Base-by-base conservation (phyloP, 371 early-diverging fungal species). In the Capniomyces stellatus region DNA sequence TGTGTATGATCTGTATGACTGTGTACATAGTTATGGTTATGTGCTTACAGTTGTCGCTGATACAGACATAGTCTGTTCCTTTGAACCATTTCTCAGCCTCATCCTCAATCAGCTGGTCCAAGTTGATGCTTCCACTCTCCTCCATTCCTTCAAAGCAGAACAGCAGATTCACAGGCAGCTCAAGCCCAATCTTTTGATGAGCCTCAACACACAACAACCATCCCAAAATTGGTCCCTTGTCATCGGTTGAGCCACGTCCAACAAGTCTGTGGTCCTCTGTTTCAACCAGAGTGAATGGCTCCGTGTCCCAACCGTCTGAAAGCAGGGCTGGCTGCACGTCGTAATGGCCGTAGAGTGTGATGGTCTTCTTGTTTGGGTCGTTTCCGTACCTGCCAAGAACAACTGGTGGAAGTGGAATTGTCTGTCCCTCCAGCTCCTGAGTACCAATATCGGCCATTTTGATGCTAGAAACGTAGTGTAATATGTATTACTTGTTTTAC, bases 81-180 rank as follows among this genome's bases (percentile, higher is more conserved):
- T 73, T 75, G 72, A 92, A 92, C 73, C 83, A 89, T 54, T 73
- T 73, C 58, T 79, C 72, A 31, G 92, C 92, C 66, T 94, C 92
- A 15, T 64, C 63, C 47, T 71, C 49, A 58, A 96, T 89, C 43
- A 92, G 69, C n/a, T 75, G 81, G 59, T 96, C 95, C 58, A 96
- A 74, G 18, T 94, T 94, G 72, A 90, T 92, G 43, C 84, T 83
- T 55, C 92, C 92, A 56, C 73, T 74, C 60, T 79, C 80, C 61
- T 82, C 85, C 89, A 85, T 89, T 66, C 94, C 97, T 74, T 96
- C 97, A 62, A 93, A 89, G 75, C 92, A 91, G 69, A 92, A 84
- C 72, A 83, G 81, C 58, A 96, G 61, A 74, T 92, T 92, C 52
- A 92, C 89, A 0, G 95, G 96, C 53, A 93, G 58, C 50, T 92